Evolutionary conservation across 495 filamentous ascomycete species (phyloP).

Genomic region (Copromyces sp.): DNA sequence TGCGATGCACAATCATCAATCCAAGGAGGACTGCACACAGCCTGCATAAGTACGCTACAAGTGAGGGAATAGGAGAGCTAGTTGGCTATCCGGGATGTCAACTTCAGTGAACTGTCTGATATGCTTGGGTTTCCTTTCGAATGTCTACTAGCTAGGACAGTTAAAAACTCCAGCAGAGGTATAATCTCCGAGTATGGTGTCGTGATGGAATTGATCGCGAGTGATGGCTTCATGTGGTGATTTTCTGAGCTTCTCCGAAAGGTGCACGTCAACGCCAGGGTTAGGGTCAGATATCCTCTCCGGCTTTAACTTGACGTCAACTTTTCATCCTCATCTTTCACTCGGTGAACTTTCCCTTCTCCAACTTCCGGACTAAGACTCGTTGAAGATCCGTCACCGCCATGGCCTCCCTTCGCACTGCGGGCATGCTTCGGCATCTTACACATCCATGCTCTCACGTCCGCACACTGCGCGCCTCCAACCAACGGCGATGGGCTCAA

Average conservation of each 20-base stretch:
- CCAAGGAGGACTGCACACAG: not conserved
- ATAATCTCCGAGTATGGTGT: not conserved
- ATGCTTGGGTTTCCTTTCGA: not conserved
- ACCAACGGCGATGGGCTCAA: slow-evolving; percentile 79
- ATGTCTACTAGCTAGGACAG: not conserved
- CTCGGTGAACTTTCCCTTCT: not conserved
- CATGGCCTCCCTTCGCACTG: not conserved
- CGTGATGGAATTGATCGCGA: not conserved
- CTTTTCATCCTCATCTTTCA: not conserved
- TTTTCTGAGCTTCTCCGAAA: not conserved
- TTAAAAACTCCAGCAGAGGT: not conserved
- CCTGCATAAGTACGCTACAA: not conserved
- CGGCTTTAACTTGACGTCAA: not conserved
- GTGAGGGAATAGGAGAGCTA: not conserved
- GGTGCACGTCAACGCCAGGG: not conserved
- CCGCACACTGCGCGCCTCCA: slow-evolving; percentile 14
- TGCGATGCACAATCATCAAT: not conserved
- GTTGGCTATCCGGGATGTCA: not conserved
- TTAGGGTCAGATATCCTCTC: not conserved
- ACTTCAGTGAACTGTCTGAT: not conserved
- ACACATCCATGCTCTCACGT: slow-evolving; percentile 12
- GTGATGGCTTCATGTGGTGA: not conserved
- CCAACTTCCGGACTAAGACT: slow-evolving; percentile 8
- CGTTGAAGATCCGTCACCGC: slow-evolving; percentile 20
- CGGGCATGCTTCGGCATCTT: slow-evolving; percentile 26